Base-by-base conservation (phyloP, 2,329 filamentous ascomycete genomes). In the Fusarium coicis region DNA sequence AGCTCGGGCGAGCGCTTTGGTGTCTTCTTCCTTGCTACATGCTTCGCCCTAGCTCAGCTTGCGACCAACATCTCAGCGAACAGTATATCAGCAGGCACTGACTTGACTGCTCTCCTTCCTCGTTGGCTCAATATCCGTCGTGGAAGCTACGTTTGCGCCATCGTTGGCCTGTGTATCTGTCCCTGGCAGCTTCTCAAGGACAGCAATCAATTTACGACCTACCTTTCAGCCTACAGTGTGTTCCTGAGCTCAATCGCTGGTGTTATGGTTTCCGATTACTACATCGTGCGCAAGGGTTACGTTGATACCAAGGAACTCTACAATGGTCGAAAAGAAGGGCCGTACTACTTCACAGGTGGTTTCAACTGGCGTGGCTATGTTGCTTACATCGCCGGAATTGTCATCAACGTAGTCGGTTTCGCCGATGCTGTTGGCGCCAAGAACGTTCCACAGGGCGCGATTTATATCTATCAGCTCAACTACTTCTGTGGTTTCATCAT, bases 241-340 rank as follows among this genome's bases (percentile, higher is more conserved):
- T 98, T 98, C 83, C 88, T 98, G n/a, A 95, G 93, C 66, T 94
- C 93, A 47, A 97, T 98, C 71, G 95, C 94, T 1, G 95, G 95
- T n/a, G 94, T 97, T 72, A 96, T 97, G 84, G 86, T 95, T 68
- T 89, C 87, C 75, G 95, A 98, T 82, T 98, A 98, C 85, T 98
- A 97, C 82, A 70, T 93, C 63, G 93, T 97, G 10, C 92, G 95
- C 65, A 91, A 88, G 66, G 95, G 95, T 10, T 97, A 95, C 80
- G 86, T 96, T 5, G 90, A 95, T 73, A 86, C 96, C 74, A 91
- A 90, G 77, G 91, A 94, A 62, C 88, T 98, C 0, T 98, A 97
- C 85, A 92, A 92, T 57, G 92, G 89, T 15, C 89, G 90, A 60
- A 87, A 85, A 62, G 84, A 83, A 0, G 89, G 90, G 0, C 92